phyloP scores from a whole-genome alignment of 2,329 filamentous ascomycete species.

The Coniella lustricola region DNA sequence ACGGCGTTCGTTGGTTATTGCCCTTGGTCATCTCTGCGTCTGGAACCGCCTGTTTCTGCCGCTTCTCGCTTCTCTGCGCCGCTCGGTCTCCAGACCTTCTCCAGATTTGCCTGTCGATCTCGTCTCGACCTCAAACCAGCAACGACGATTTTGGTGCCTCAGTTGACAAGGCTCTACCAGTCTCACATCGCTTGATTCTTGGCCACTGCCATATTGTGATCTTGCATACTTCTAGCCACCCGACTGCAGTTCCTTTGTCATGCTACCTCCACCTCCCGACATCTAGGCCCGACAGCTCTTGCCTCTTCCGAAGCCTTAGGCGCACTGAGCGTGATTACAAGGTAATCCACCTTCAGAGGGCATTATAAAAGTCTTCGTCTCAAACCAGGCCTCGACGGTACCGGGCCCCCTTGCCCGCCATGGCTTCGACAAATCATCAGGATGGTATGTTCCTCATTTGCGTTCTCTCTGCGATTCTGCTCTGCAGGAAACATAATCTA shows the following conservation, averaged over 20 bases:
- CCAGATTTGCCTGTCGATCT: background rate
- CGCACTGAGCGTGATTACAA: background rate
- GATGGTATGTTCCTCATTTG: conserved; percentile 24
- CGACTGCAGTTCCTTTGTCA: conserved; percentile 3
- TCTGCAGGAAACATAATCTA: background rate
- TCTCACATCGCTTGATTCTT: too few species aligned
- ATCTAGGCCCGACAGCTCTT: too few species aligned
- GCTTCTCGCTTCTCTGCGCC: too few species aligned
- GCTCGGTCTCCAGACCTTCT: background rate
- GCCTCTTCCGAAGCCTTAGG: background rate
- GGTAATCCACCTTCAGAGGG: background rate
- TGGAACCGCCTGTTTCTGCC: background rate
- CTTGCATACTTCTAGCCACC: background rate
- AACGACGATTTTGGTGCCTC: too few species aligned
- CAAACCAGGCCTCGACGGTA: background rate
- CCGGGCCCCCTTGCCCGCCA: conserved; percentile 16
- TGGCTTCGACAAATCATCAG: conserved; percentile 28
- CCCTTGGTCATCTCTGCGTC: background rate
- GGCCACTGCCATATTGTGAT: too few species aligned
- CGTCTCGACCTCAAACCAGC: too few species aligned
- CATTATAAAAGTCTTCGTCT: background rate
- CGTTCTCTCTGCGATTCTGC: background rate
- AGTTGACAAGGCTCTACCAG: too few species aligned
- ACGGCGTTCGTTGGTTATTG: too few species aligned
- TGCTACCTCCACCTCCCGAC: conserved; percentile 1